Evolutionary conservation across 805 yeast genomes (phyloP).

Genomic region (Yarrowia keelungensis): DNA sequence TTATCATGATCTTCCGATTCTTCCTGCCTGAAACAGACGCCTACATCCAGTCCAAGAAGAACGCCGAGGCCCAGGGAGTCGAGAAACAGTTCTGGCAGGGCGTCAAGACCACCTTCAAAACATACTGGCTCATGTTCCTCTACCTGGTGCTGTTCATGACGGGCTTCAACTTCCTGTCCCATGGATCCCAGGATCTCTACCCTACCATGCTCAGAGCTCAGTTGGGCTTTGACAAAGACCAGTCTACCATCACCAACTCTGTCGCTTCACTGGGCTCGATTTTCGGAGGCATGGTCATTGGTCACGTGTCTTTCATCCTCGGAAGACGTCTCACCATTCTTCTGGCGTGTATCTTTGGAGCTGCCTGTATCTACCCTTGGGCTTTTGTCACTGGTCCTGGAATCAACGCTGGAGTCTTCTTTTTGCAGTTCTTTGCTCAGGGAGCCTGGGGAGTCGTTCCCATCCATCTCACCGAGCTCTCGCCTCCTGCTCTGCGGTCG

Average conservation of each 20-base stretch:
- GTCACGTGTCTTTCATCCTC: conserved; percentile 61
- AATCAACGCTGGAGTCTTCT: conserved; percentile 66
- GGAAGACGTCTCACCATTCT: conserved; percentile 69
- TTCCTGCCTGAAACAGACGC: conserved; percentile 66
- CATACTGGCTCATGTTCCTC: conserved; percentile 65
- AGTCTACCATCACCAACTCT: conserved; percentile 64
- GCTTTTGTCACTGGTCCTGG: conserved; percentile 57
- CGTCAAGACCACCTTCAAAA: conserved; percentile 46
- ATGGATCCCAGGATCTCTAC: conserved; percentile 75
- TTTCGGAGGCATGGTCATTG: conserved; percentile 66
- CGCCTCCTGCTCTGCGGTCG: conserved; percentile 69
- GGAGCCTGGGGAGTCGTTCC: conserved; percentile 81
- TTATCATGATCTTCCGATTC: conserved; percentile 66
- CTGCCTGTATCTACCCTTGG: conserved; percentile 69
- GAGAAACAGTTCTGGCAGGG: conserved; percentile 13
- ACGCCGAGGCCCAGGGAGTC: conserved; percentile 36
- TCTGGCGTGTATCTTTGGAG: conserved; percentile 60
- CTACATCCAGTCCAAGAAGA: conserved; percentile 49
- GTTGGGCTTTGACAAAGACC: conserved; percentile 55
- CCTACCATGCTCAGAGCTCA: conserved; percentile 68
- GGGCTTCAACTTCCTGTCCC: conserved; percentile 73
- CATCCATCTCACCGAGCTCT: conserved; percentile 67
- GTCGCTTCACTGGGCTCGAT: conserved; percentile 74
- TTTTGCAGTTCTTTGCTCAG: conserved; percentile 64
- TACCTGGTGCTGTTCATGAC: conserved; percentile 68